Conservation (phyloP, 2,329 filamentous ascomycete species). For the Aspergillus brasiliensis region DNA sequence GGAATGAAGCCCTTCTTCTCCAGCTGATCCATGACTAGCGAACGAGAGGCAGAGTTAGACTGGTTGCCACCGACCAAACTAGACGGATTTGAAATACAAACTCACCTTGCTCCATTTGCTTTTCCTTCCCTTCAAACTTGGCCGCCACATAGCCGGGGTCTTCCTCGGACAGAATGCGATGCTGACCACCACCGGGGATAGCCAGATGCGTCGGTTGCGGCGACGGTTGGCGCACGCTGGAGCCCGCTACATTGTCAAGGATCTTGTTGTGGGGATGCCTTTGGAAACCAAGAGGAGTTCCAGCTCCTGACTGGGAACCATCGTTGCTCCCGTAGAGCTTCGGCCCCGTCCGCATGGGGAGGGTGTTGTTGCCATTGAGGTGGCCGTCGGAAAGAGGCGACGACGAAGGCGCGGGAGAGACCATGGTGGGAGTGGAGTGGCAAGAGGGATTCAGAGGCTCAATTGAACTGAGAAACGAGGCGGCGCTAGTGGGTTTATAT, state of each 20-base stretch:
- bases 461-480: constrained; percentile 4
- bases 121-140: constrained; percentile 86
- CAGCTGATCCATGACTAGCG: constrained; percentile 75
- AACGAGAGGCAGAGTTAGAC: not conserved
- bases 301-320: constrained; percentile 37
- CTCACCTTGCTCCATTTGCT: constrained; percentile 82
- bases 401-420: constrained; percentile 31
- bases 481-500: not conserved
- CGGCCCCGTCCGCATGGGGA: constrained; percentile 33
- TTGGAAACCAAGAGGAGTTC: constrained; percentile 47
- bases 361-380: constrained; percentile 28
- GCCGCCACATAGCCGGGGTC: constrained; percentile 94
- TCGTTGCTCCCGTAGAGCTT: constrained; percentile 39
- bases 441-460: not conserved
- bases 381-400: constrained; percentile 29
- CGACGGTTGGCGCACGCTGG: constrained; percentile 69
- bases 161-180: constrained; percentile 79
- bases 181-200: constrained; percentile 61
- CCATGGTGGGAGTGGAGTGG: constrained; percentile 26
- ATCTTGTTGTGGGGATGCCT: constrained; percentile 57
- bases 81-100: not conserved
- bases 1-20: constrained; percentile 84
- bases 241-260: constrained; percentile 56
- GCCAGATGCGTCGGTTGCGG: constrained; percentile 86
- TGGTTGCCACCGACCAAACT: not conserved